Percentiles rank a stretch among this genome's conserved stretches.
These are phyloP conservation scores for Hansenula anomala DNA, from an alignment of 1,139 yeast genomes.

Conservation along the genomic window DNA sequence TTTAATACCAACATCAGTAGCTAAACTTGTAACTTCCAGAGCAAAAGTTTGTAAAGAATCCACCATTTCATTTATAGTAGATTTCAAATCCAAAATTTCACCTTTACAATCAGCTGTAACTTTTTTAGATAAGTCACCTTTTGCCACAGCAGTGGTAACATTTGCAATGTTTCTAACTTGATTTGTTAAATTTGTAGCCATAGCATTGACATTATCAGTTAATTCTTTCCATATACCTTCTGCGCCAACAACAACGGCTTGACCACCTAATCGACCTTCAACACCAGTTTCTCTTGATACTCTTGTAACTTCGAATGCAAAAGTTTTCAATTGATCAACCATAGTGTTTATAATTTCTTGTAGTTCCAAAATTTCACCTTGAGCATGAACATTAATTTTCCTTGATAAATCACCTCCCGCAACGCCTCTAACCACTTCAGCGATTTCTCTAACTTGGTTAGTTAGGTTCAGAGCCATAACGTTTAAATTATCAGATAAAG, in stretches of 20 bases:
- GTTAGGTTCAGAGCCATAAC: conserved; percentile 85
- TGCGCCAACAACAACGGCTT: conserved; percentile 84
- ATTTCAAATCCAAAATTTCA: conserved; percentile 87
- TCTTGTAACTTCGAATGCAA: conserved; percentile 83
- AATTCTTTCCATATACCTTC: conserved; percentile 93
- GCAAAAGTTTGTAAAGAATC: conserved; percentile 86
- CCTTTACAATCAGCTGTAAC: conserved; percentile 90
- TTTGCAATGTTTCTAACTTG: conserved; percentile 92
- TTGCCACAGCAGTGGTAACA: conserved; percentile 89
- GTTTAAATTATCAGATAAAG: conserved; percentile 77
- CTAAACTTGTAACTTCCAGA: conserved; percentile 82
- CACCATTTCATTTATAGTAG: conserved; percentile 90
- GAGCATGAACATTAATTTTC: conserved; percentile 80
- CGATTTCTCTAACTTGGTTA: conserved; percentile 77
- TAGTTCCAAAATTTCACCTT: conserved; percentile 78
- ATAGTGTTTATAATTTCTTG: conserved; percentile 76
- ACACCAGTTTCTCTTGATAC: conserved; percentile 92
- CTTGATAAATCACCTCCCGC: conserved; percentile 82
- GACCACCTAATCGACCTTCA: conserved; percentile 86
- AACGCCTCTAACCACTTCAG: conserved; percentile 85
- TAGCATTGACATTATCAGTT: conserved; percentile 83
- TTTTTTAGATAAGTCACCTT: conserved; percentile 84
- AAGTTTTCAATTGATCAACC: conserved; percentile 85
- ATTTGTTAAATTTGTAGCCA: conserved; percentile 87
- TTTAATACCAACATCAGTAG: conserved; percentile 86